Percentiles rank a stretch among this genome's conserved stretches.
Evolutionary conservation across 2,329 filamentous ascomycete species (phyloP).

Genomic region (Zasmidium cellare): DNA sequence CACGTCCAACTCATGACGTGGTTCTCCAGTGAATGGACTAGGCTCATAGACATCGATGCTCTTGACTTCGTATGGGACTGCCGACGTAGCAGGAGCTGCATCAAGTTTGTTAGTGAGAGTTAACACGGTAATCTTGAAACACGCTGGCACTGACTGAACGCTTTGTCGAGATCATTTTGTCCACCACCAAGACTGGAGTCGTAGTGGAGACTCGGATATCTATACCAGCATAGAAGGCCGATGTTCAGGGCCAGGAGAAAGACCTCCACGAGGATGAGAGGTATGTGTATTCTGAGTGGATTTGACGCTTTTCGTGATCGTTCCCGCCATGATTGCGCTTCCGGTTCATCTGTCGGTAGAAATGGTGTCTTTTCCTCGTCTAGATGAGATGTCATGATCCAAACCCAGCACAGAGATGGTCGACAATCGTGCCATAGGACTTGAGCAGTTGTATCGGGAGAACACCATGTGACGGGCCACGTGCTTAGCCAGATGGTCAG

Average conservation of each 20-base stretch:
- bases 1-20: neutral
- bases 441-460: no score
- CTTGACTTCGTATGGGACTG: neutral
- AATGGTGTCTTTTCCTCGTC: neutral
- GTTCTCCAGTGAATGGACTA: neutral
- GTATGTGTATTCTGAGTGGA: neutral
- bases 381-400: neutral
- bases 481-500: no score
- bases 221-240: neutral
- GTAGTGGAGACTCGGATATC: neutral
- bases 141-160: neutral
- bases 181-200: neutral
- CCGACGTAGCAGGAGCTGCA: neutral
- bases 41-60: neutral
- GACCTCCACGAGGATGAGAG: neutral
- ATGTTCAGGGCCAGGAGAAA: neutral
- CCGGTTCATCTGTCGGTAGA: neutral
- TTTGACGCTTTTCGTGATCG: neutral
- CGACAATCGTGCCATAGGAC: no score
- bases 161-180: neutral
- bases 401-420: neutral
- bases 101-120: neutral
- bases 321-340: neutral
- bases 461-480: no score
- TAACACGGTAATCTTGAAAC: neutral